These are phyloP conservation scores for Ceratocystis papillata DNA, from an alignment of 2,329 filamentous ascomycete species.

Conservation along the genomic window DNA sequence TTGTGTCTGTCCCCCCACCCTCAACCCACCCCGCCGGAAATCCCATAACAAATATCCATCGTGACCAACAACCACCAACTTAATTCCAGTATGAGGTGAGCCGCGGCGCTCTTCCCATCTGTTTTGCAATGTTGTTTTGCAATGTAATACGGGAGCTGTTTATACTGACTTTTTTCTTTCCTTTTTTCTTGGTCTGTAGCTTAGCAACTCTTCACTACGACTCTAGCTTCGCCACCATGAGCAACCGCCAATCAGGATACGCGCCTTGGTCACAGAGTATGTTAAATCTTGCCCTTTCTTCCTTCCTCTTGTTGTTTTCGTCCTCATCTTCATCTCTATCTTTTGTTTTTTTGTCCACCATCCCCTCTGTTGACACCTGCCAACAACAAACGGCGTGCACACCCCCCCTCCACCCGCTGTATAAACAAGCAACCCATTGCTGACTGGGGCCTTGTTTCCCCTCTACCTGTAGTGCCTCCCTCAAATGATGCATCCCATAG, in stretches of 20 bases:
- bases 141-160: neutral
- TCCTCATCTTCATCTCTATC: neutral
- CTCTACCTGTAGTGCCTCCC: conserved; percentile 13
- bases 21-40: conserved; percentile 14
- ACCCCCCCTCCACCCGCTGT: neutral
- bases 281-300: neutral
- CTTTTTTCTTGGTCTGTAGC: conserved; percentile 12
- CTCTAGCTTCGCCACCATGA: conserved; percentile 22
- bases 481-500: conserved; percentile 20
- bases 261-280: conserved; percentile 18
- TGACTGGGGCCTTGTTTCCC: neutral
- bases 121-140: conserved; percentile 3
- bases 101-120: conserved; percentile 21
- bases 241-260: conserved; percentile 22
- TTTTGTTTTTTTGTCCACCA: conserved; percentile 6
- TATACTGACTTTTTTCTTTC: conserved; percentile 16
- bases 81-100: conserved; percentile 24
- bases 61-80: conserved; percentile 14
- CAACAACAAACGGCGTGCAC: neutral
- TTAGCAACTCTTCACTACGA: conserved; percentile 21
- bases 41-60: conserved; percentile 5
- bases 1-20: conserved; percentile 19
- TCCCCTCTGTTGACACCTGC: conserved; percentile 2
- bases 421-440: neutral
- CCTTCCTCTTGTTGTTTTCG: conserved; percentile 8